These are phyloP conservation scores for Neospora caninum DNA, from an alignment of 169 alveolate species.

Conservation along the genomic window DNA sequence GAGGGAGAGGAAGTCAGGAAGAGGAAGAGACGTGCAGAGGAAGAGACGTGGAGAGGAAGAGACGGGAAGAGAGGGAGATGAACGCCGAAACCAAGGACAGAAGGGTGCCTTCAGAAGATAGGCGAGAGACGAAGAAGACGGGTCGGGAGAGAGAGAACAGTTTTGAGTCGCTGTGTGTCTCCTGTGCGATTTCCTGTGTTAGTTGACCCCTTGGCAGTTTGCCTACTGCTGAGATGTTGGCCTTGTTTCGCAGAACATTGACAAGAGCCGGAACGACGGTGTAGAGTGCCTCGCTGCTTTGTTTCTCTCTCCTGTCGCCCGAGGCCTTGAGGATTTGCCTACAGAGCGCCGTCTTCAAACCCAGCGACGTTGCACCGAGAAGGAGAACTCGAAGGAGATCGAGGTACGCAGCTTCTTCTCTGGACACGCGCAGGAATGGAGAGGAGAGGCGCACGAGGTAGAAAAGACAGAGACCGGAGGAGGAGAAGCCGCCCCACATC, in stretches of 20 bases:
- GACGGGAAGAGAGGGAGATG: not conserved
- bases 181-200: too few species aligned
- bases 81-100: not conserved
- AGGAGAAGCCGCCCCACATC: too few species aligned
- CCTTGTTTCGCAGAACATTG: not conserved
- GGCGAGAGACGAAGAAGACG: not conserved
- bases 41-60: not conserved
- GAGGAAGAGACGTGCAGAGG: not conserved
- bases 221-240: not conserved
- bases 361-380: not conserved
- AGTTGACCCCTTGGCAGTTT: too few species aligned
- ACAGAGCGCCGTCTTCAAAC: conserved; percentile 20
- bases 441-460: too few species aligned
- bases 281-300: not conserved
- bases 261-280: conserved; percentile 46
- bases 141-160: too few species aligned
- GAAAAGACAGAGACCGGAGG: too few species aligned
- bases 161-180: too few species aligned
- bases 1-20: not conserved
- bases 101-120: not conserved
- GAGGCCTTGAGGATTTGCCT: conserved; percentile 45
- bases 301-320: not conserved
- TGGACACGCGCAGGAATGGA: not conserved
- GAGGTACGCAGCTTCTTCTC: conserved; percentile 52
- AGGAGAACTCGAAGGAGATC: conserved; percentile 25